These are phyloP conservation scores for Rubroboletus satanas DNA, from an alignment of 768 basidiomycete genomes.

Conservation along the genomic window DNA sequence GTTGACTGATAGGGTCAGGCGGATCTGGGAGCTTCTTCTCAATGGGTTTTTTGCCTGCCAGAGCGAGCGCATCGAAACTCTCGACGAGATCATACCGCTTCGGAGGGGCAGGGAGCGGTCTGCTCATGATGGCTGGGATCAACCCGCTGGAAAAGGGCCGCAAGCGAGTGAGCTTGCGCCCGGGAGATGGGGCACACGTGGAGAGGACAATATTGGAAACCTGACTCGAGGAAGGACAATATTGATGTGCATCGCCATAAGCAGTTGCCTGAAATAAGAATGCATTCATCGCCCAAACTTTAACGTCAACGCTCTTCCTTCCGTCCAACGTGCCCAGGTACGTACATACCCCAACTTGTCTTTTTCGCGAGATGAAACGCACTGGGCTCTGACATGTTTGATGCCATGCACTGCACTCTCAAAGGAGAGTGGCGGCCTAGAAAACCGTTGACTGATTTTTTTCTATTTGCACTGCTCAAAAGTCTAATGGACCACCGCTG, in stretches of 20 bases:
- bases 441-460: constrained; percentile 57
- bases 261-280: not conserved
- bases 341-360: not conserved
- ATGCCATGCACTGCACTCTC: constrained; percentile 53
- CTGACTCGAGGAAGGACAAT: constrained; percentile 15
- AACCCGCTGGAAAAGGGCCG: constrained; percentile 6
- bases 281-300: not conserved
- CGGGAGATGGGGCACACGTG: not conserved
- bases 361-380: constrained; percentile 45
- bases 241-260: constrained; percentile 13
- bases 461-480: constrained; percentile 1
- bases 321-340: not conserved
- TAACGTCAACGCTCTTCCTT: not conserved
- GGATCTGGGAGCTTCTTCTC: constrained; percentile 16
- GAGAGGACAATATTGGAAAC: constrained; percentile 13
- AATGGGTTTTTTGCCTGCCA: constrained; percentile 21
- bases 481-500: not conserved
- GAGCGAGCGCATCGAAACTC: constrained; percentile 32
- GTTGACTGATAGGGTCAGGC: not conserved
- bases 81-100: constrained; percentile 29
- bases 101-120: constrained; percentile 9
- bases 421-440: constrained; percentile 52
- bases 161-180: constrained; percentile 12
- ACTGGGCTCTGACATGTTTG: constrained; percentile 57
- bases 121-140: constrained; percentile 20